A percentile compares a stretch with the other conserved stretches of the same genome.
Evolutionary conservation across 2,329 filamentous ascomycete genomes (phyloP).

Genomic region (Ceratocystis cacaofunesta): DNA sequence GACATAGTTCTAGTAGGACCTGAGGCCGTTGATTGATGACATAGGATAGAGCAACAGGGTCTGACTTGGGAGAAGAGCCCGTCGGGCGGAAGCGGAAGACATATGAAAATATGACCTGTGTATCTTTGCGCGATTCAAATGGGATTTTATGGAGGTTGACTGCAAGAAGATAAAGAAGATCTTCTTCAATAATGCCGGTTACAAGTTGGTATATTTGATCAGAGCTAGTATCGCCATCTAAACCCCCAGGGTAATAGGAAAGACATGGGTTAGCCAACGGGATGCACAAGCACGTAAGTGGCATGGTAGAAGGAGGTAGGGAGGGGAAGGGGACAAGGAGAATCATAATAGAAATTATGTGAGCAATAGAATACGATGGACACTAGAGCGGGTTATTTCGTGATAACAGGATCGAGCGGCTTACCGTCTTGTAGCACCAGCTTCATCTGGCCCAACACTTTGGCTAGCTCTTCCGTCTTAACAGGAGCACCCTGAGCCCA

Average conservation of each 20-base stretch:
- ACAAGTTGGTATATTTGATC: constrained; percentile 82
- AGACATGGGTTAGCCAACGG: constrained; percentile 1
- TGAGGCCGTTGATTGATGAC: constrained; percentile 76
- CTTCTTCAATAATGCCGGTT: constrained; percentile 71
- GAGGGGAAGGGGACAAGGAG: neutral
- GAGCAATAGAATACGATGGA: neutral
- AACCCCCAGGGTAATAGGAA: constrained; percentile 9
- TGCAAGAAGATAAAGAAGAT: constrained; percentile 73
- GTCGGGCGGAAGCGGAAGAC: constrained; percentile 77
- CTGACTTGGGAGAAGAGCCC: constrained; percentile 49
- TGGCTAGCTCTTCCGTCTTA: constrained; percentile 74
- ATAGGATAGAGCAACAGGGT: constrained; percentile 76
- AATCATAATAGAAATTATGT: neutral
- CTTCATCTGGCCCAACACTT: constrained; percentile 82
- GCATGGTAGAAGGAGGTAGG: neutral
- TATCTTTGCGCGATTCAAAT: constrained; percentile 92
- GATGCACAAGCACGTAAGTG: neutral
- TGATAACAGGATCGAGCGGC: constrained; percentile 14
- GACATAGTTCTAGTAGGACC: constrained; percentile 74
- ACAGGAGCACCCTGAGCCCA: constrained; percentile 17
- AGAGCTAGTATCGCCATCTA: constrained; percentile 72
- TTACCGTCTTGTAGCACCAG: constrained; percentile 79
- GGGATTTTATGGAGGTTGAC: constrained; percentile 70
- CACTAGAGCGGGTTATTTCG: too few species aligned
- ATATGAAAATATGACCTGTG: constrained; percentile 89